Percentiles rank a stretch among this genome's conserved stretches.
Evolutionary conservation across 208 protist genomes (phyloP).

Genomic region (Leishmania martiniquensis): DNA sequence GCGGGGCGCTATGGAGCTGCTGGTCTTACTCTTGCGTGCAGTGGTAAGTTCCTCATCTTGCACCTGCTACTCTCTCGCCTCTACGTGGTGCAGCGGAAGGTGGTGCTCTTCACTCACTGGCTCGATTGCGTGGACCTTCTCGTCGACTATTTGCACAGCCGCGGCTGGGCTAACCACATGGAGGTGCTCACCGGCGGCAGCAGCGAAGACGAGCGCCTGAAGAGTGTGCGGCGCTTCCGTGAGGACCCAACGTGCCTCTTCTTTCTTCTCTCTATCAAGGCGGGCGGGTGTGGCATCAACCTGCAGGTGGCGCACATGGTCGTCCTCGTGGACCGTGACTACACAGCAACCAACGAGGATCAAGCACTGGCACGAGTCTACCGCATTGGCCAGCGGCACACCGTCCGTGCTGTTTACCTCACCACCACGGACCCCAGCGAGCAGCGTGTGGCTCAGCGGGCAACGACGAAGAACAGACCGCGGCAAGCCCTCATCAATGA

Average conservation of each 20-base stretch:
- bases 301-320: constrained; percentile 96
- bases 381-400: constrained; percentile 97
- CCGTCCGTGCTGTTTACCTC: constrained; percentile 94
- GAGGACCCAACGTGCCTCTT: constrained; percentile 83
- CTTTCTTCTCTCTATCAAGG: constrained; percentile 96
- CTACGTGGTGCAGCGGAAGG: constrained; percentile 58
- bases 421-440: constrained; percentile 84
- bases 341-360: constrained; percentile 96
- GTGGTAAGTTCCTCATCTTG: constrained; percentile 95
- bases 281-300: constrained; percentile 98
- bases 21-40: constrained; percentile 44
- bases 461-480: constrained; percentile 52
- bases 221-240: constrained; percentile 91
- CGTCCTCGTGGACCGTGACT: constrained; percentile 97
- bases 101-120: constrained; percentile 99
- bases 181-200: constrained; percentile 77
- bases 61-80: constrained; percentile 72
- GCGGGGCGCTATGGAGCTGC: constrained; percentile 24
- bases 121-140: constrained; percentile 95
- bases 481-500: constrained; percentile 60
- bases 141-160: constrained; percentile 81
- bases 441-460: constrained; percentile 40
- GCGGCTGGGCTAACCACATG: constrained; percentile 36
- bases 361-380: constrained; percentile 97
- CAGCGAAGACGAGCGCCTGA: constrained; percentile 56